Base-by-base conservation (phyloP, 2,329 filamentous ascomycete species). In the Huntiella decipiens region DNA sequence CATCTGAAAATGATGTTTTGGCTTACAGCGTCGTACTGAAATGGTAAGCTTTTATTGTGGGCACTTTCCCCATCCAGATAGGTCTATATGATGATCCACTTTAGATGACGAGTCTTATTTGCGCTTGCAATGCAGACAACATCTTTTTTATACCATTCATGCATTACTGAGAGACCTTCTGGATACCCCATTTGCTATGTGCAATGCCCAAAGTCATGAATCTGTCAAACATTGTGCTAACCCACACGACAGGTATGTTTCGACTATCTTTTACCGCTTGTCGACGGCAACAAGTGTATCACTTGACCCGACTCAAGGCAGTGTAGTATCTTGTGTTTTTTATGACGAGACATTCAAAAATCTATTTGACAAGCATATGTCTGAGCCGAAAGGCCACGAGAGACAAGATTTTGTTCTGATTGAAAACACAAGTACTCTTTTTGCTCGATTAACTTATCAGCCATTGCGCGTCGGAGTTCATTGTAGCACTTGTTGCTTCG, bases 311-410 rank as follows among this genome's bases (percentile, higher is more conserved):
- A 28, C 22, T 28, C 8, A 28, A 28, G 22, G 22, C 22, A 28
- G 22, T 28, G 6, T 28, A 10, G 22, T 10, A 28, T 11, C 15
- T 34, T 42, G 38, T 41, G 4, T 32, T 39, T 42, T 48, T 38
- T 16, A 43, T 52, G 50, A 52, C 49, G 50, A 52, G 47, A 47
- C 36, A 62, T 28, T 28, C 70, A 74, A 70, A 67, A 71, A 73
- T 68, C 63, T 66, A 46, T 79, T 77, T 75, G 84, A 92, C 85
- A 92, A 92, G 84, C 84, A 92, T 92, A 92, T 92, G 84, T 92
- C 85, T 72, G 79, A 92, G 85, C 76, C 70, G 66, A 52, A 61
- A 60, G 67, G 62, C 63, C 51, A 61, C 47, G 47, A 49, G 47
- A 38, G 47, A 49, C 38, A 46, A 32, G 47, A 49, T 49, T 49